Base-by-base conservation (phyloP, 2,329 filamentous ascomycete genomes). In the Talaromyces sp. region DNA sequence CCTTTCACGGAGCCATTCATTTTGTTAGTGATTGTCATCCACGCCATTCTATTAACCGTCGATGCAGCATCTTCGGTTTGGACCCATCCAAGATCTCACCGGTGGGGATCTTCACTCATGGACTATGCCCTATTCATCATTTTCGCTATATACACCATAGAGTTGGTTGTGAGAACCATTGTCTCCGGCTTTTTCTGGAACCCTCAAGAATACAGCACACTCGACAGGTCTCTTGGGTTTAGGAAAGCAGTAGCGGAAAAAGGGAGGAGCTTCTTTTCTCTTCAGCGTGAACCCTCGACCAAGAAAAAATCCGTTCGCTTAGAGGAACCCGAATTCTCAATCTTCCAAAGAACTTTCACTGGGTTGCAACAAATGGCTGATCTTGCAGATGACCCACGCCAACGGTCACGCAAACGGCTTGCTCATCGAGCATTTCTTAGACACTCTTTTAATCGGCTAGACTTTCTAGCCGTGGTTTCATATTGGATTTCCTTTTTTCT, bases 141-240 rank as follows among this genome's bases (percentile, higher is more conserved):
- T 6, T 99, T 99, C 73, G 80, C 89, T 61, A 84, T 99, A 55
- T 99, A 97, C 72, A 96, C 92, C 0, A 69, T 95, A 24, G 95
- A 99, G 74, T 83, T 95, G 38, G 79, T 88, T 59, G 86, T 90
- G 62, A 89, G 92, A 59, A 88, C 92, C 48, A 88, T 99, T 62
- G 95, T 99, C 0, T 99, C 94, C 0, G 95, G 94, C 0, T 89
- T 99, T 67, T 81, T 99, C 32, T 80, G 96, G 65, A 99, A 99
- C 70, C 90, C 94, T 1, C 80, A 86, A 9, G 92, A 97, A 71
- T 97, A 97, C 74, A 96, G 91, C 74, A 95, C 92, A 5, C 89
- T 95, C 63, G 90, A 95, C 73, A 85, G 90, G 57, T 85, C 88
- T 65, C 81, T 88, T 32, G 90, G 92, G 11, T 76, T 96, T 9